Conservation (phyloP, 2,329 filamentous ascomycete genomes). For the Penicillium sp. region DNA sequence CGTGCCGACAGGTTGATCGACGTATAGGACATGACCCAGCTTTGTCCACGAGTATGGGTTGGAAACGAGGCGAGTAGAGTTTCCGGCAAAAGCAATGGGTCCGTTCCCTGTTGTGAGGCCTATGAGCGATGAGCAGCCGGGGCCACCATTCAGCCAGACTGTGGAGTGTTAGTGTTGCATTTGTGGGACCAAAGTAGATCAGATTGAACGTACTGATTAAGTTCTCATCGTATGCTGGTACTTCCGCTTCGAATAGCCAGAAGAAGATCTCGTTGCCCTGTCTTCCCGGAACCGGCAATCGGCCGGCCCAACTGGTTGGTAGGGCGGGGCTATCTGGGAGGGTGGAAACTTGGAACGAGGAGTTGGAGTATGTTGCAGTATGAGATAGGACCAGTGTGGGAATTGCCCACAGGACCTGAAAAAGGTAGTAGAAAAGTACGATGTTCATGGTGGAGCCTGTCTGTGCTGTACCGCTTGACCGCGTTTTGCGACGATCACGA, state of each 20-base stretch:
- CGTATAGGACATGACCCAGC: constrained; percentile 37
- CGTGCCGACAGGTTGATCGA: constrained; percentile 40
- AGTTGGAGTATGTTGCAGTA: constrained; percentile 1
- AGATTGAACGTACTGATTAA: constrained; percentile 31
- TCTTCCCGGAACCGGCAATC: constrained; percentile 31
- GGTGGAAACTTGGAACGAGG: constrained; percentile 29
- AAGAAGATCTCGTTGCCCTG: constrained; percentile 38
- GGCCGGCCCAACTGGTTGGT: constrained; percentile 37
- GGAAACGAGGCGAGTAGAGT: constrained; percentile 23
- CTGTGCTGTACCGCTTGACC: not conserved
- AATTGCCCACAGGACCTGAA: constrained; percentile 21
- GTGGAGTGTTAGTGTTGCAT: not conserved
- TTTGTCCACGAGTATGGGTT: constrained; percentile 34
- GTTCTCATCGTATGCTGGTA: constrained; percentile 30
- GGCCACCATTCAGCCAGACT: constrained; percentile 41
- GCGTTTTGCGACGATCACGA: not conserved
- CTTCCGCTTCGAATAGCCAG: constrained; percentile 38
- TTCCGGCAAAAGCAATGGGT: constrained; percentile 33
- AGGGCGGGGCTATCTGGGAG: constrained; percentile 31
- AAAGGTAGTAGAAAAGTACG: constrained; percentile 19
- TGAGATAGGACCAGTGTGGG: constrained; percentile 10
- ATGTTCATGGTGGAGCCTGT: constrained; percentile 20
- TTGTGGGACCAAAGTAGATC: not conserved
- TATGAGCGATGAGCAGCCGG: constrained; percentile 37
- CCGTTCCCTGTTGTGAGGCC: constrained; percentile 36